A percentile compares a stretch with the other conserved stretches of the same genome.
These are phyloP conservation scores for Bassia scoparia DNA, from an alignment of 148 eudicot genomes.

Conservation along the genomic window DNA sequence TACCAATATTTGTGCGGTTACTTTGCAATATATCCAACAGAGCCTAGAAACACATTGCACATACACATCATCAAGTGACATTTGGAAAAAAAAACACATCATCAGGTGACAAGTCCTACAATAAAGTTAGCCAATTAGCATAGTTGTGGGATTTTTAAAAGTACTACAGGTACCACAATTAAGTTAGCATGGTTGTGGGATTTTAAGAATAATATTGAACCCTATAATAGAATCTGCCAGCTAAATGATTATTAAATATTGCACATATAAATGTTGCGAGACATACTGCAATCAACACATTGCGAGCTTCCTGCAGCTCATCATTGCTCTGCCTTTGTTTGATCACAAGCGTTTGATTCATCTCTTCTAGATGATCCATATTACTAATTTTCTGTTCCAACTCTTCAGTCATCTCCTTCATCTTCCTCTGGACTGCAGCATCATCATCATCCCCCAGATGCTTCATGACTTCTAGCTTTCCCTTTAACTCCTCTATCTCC, in stretches of 20 bases:
- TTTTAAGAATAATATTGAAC: too few relatives aligned
- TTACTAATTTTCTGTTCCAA: conserved; percentile 51
- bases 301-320: conserved; percentile 81
- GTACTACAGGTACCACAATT: too few relatives aligned
- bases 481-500: conserved; percentile 81
- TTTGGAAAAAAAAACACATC: too few relatives aligned
- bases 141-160: too few relatives aligned
- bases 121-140: too few relatives aligned
- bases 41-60: conserved; percentile 39
- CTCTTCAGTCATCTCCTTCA: conserved; percentile 64
- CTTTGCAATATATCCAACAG: conserved; percentile 39
- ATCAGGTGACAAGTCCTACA: neutral
- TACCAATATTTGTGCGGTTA: conserved; percentile 47
- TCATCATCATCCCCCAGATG: conserved; percentile 81
- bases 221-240: too few relatives aligned
- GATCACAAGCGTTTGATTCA: conserved; percentile 46
- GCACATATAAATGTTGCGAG: neutral
- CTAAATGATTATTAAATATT: conserved; percentile 1
- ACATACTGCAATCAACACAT: conserved; percentile 58
- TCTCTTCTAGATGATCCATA: conserved; percentile 41
- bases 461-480: conserved; percentile 76
- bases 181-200: too few relatives aligned
- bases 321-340: conserved; percentile 82
- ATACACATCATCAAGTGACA: too few relatives aligned
- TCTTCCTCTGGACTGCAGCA: conserved; percentile 56